Base-by-base conservation (phyloP, 73 alveolate genomes). In the Tetrahymena thermophila region DNA sequence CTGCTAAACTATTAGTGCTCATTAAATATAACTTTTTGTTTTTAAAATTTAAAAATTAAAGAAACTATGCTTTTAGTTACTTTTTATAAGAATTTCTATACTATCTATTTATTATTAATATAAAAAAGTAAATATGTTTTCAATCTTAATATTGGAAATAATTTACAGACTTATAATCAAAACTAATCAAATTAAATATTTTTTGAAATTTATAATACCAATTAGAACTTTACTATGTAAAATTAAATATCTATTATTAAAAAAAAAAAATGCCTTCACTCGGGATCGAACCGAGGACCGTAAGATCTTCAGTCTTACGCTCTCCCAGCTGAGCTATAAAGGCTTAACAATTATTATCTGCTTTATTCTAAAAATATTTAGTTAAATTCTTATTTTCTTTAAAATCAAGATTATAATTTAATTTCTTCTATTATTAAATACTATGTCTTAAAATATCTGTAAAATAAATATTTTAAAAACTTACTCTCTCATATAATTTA, bases 211-310 rank as follows among this genome's bases (percentile, higher is more conserved):
- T 40, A 40, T 8, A 40, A 40, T 40, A 8, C 42, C 42, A 37
- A 37, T 37, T 37, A 37, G 6, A 40, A 40, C 10, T 40, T 40
- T 40, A 40, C 44, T 40, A 40, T 40, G 44, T 40, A 40, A 40
- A 6, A 40, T 40, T 40, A 6, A 40, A 40, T 40, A 0, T 15
- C 10, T 4, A 40, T 8, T 4, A 71, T 28, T 28, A 23, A 71
- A 71, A 71, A 31, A 5, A 71, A 71, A 71, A 71, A 71, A 71
- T 71, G 89, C 89, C 89, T 71, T 71, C 89, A 71, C 89, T 71
- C 89, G 89, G 89, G 89, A 71, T 71, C 89, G 89, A 71, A 71
- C 89, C 89, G 89, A 71, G 89, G 89, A 71, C 89, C 89, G 89
- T 71, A 71, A 71, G 89, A 71, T 28, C 89, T 71, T 71, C 89